phyloP scores from a whole-genome alignment of 371 early-diverging fungal species.

The Mucor circinelloides region DNA sequence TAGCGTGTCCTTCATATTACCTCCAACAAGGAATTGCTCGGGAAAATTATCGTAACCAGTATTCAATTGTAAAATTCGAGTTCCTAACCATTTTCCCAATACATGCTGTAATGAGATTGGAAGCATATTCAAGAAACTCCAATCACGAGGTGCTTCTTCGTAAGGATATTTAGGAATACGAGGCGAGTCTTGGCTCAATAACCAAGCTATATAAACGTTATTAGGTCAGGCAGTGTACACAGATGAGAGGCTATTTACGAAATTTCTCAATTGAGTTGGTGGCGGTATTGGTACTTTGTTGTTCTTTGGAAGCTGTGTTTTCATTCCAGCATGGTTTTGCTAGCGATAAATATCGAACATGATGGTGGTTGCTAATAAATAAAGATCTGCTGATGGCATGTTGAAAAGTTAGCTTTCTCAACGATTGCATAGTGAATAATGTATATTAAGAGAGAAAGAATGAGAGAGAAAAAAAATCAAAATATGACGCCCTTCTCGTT shows the following conservation, averaged over 20 bases:
- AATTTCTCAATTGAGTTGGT: constrained; percentile 8
- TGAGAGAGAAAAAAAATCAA: background rate
- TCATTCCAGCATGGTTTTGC: background rate
- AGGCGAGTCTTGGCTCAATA: constrained; percentile 39
- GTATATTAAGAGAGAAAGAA: background rate
- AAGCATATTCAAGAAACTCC: constrained; percentile 46
- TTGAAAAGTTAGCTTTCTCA: background rate
- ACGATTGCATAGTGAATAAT: background rate
- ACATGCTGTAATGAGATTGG: constrained; percentile 51
- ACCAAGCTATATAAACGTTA: constrained; percentile 49
- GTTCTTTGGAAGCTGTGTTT: background rate
- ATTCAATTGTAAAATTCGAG: constrained; percentile 53
- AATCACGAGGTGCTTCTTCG: constrained; percentile 39
- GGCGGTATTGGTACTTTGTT: background rate
- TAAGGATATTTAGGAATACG: constrained; percentile 60
- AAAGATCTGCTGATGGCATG: background rate
- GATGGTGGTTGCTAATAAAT: background rate
- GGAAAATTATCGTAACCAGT: constrained; percentile 58
- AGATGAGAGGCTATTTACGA: constrained; percentile 13
- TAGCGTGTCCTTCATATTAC: constrained; percentile 22
- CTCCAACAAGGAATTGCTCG: constrained; percentile 63
- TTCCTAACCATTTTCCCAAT: constrained; percentile 49
- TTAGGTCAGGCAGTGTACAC: background rate
- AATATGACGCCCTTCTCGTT: background rate
- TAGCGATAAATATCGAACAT: background rate